These are phyloP conservation scores for Curvularia lunata DNA, from an alignment of 2,329 filamentous ascomycete genomes.

Conservation along the genomic window DNA sequence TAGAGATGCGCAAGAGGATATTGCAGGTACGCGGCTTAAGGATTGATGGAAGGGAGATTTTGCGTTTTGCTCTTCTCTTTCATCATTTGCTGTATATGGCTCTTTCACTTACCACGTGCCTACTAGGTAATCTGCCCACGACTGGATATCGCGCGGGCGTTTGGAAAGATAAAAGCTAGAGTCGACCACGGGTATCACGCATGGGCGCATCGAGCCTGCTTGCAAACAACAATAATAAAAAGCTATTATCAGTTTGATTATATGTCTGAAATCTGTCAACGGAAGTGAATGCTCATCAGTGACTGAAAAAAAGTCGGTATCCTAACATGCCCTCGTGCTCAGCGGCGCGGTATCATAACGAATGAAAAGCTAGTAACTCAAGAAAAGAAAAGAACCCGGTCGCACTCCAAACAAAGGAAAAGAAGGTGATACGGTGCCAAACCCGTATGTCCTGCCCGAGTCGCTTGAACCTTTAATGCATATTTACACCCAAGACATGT, in stretches of 20 bases:
- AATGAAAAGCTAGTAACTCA: not conserved
- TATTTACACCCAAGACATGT: not conserved
- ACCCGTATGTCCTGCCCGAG: not conserved
- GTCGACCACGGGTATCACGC: not conserved
- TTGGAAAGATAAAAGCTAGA: constrained; percentile 14
- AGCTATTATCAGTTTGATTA: not conserved
- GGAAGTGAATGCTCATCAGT: not conserved
- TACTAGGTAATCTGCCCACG: constrained; percentile 24
- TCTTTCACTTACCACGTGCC: constrained; percentile 29
- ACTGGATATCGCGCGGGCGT: constrained; percentile 3
- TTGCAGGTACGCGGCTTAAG: constrained; percentile 75
- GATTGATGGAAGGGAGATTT: constrained; percentile 51
- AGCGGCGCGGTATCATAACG: not conserved
- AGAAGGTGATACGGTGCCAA: not conserved
- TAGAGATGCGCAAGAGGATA: constrained; percentile 82
- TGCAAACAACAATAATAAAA: not conserved
- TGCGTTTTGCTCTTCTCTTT: not conserved
- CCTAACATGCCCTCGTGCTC: not conserved
- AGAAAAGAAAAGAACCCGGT: too few relatives aligned
- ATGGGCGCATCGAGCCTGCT: not conserved
- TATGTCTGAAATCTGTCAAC: not conserved
- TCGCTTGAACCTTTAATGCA: not conserved
- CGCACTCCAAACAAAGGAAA: not conserved
- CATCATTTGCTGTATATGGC: constrained; percentile 9
- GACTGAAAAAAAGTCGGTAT: not conserved